Evolutionary conservation across 2,329 filamentous ascomycete species (phyloP).

Genomic region (Nigrospora sphaerica): DNA sequence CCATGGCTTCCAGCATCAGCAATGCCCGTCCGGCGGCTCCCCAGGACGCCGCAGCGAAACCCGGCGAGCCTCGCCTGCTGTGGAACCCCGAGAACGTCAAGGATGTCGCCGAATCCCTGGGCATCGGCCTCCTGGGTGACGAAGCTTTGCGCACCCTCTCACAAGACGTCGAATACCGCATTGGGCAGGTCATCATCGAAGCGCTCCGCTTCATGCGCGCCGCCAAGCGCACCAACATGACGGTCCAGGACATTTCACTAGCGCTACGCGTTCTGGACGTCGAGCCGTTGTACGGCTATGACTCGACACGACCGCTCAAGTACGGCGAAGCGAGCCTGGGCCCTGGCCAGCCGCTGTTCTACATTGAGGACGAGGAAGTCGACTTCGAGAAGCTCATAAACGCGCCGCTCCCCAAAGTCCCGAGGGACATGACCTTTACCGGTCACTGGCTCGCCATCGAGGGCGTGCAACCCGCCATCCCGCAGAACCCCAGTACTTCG

Average conservation of each 20-base stretch:
- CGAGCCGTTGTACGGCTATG: slow-evolving; percentile 93
- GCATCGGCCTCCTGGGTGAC: slow-evolving; percentile 72
- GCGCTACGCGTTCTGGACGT: slow-evolving; percentile 83
- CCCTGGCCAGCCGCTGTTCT: slow-evolving; percentile 89
- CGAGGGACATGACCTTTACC: slow-evolving; percentile 85
- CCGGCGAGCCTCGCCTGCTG: slow-evolving; percentile 41
- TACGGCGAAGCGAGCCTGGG: slow-evolving; percentile 94
- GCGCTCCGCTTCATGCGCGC: slow-evolving; percentile 95
- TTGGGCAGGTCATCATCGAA: slow-evolving; percentile 89
- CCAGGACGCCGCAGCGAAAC: slow-evolving; percentile 14
- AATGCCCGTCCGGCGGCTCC: slow-evolving; percentile 12
- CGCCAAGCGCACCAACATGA: slow-evolving; percentile 76
- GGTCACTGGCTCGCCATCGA: slow-evolving; percentile 97
- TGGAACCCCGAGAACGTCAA: slow-evolving; percentile 97
- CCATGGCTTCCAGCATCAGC: slow-evolving; percentile 13
- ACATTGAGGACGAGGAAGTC: slow-evolving; percentile 96
- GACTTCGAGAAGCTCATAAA: slow-evolving; percentile 99
- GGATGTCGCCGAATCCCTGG: slow-evolving; percentile 93
- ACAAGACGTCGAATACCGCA: slow-evolving; percentile 91
- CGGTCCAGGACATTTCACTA: slow-evolving; percentile 81
- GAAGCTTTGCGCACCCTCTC: slow-evolving; percentile 83
- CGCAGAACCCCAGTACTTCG: slow-evolving; percentile 85
- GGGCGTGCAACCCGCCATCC: slow-evolving; percentile 92
- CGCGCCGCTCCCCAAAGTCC: slow-evolving; percentile 88
- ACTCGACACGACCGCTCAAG: slow-evolving; percentile 78